These are phyloP conservation scores for Chlamydomonas schloesseri DNA, from an alignment of 139 green algal species.

Conservation along the genomic window DNA sequence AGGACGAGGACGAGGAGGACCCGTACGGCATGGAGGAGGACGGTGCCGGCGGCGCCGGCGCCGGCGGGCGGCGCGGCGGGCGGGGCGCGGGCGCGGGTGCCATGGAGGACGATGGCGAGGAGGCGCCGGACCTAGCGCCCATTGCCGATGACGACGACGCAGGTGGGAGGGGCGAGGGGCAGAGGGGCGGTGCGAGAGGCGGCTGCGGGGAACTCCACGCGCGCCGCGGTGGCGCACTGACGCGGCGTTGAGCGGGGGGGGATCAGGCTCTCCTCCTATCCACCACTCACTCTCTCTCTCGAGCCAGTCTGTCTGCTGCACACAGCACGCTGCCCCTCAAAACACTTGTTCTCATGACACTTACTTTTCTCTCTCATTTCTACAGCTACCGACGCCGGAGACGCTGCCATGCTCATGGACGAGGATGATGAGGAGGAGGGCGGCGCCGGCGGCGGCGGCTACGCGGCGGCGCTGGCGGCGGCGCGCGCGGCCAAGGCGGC, in stretches of 20 bases:
- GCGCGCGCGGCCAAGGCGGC: not conserved
- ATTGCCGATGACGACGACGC: constrained; percentile 34
- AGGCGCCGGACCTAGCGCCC: constrained; percentile 33
- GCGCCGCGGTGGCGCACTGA: too few relatives aligned
- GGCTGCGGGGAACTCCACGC: too few relatives aligned
- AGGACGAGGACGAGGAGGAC: constrained; percentile 57
- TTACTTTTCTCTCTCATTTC: too few relatives aligned
- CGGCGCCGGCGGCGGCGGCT: constrained; percentile 10
- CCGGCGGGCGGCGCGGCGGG: not conserved
- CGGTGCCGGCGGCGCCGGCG: constrained; percentile 36
- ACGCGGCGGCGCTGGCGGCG: constrained; percentile 45
- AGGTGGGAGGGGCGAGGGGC: not conserved
- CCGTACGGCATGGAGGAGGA: constrained; percentile 54
- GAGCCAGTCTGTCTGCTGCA: too few relatives aligned
- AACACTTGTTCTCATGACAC: too few relatives aligned
- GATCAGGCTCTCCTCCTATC: too few relatives aligned
- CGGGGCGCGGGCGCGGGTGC: not conserved
- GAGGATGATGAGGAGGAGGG: constrained; percentile 51
- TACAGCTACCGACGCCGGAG: constrained; percentile 37
- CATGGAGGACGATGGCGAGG: constrained; percentile 7
- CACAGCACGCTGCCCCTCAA: not conserved
- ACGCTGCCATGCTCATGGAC: constrained; percentile 49
- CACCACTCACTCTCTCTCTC: too few relatives aligned
- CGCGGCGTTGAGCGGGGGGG: too few relatives aligned
- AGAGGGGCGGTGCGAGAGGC: too few relatives aligned